phyloP scores from a whole-genome alignment of 106 monocot species.

The Dioscorea zingiberensis region DNA sequence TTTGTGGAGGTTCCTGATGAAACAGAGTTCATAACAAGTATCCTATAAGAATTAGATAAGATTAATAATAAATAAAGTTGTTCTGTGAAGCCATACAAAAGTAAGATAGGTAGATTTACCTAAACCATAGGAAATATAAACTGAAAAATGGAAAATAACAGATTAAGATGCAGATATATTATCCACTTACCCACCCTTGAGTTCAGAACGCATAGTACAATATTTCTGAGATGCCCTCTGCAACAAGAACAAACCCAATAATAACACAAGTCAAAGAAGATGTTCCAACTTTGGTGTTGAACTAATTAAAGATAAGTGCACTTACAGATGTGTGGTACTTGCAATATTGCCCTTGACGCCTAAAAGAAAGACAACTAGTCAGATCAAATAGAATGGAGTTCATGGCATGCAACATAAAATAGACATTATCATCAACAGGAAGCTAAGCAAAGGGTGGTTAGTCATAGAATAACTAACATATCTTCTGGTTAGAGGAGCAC shows the following conservation, averaged over 20 bases:
- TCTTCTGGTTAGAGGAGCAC: no score
- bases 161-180: background rate
- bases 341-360: constrained; percentile 59
- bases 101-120: no score
- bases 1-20: constrained; percentile 55
- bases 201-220: constrained; percentile 60
- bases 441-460: no score
- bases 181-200: constrained; percentile 87
- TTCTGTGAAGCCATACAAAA: background rate
- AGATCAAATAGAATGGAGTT: background rate
- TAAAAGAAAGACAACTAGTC: constrained; percentile 29
- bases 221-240: constrained; percentile 68
- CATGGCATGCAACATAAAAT: background rate
- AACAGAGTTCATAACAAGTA: constrained; percentile 2
- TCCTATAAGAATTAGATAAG: background rate
- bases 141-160: background rate
- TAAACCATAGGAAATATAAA: no score
- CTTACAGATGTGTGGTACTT: constrained; percentile 82
- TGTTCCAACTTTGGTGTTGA: no score
- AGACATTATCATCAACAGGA: background rate
- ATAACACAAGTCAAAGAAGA: background rate
- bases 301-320: no score
- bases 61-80: background rate
- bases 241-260: constrained; percentile 2
- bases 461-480: no score